Evolutionary conservation across 768 basidiomycete genomes (phyloP), one percentile per base, ranked within the genome.

Genomic region (Pleurotus eryngii): DNA sequence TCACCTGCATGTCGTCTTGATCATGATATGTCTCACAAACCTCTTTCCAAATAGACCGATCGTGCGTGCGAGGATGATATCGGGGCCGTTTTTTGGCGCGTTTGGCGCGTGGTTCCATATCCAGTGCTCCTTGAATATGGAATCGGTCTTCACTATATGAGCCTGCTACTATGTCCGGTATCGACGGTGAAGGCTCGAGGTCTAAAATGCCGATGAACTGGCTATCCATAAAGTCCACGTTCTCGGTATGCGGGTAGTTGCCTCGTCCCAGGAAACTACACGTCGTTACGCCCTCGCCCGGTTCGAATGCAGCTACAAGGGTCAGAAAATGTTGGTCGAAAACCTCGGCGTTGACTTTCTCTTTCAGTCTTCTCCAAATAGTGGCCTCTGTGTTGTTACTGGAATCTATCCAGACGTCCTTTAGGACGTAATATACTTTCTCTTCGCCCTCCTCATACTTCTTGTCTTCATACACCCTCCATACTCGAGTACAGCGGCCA

Each of bases 401-500:
- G 38, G 18, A 20, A 37, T 56, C 42, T 15, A 51, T 37, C 35
- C 48, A 35, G 2, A 27, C 37, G 8, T 24, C 47, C 30, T 57
- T 27, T 4, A 48, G 46, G 9, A 24, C 46, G 24, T 48, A 48
- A 6, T 15, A 20, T 18, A 20, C 22, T 14, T 48, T 15, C 22
- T 17, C 18, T 26, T 51, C 48, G 4, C 17, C 38, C n/a, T 38
- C 46, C 9, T 35, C 30, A 8, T 35, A 35, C 30, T 9, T 35
- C 30, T 35, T 35, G 4, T 35, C 30, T 12, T 15, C 30, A 2
- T 56, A 18, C 24, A 50, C 61, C 27, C 50, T 40, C 58, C 59
- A 62, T 4, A 60, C 59, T 4, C 61, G 55, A 6, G 61, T 60
- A 22, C 49, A 55, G 1, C 59, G 55, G 12, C 48, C 43, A 7